These are phyloP conservation scores for Sindora glabra DNA, from an alignment of 306 rosid species.

Conservation along the genomic window DNA sequence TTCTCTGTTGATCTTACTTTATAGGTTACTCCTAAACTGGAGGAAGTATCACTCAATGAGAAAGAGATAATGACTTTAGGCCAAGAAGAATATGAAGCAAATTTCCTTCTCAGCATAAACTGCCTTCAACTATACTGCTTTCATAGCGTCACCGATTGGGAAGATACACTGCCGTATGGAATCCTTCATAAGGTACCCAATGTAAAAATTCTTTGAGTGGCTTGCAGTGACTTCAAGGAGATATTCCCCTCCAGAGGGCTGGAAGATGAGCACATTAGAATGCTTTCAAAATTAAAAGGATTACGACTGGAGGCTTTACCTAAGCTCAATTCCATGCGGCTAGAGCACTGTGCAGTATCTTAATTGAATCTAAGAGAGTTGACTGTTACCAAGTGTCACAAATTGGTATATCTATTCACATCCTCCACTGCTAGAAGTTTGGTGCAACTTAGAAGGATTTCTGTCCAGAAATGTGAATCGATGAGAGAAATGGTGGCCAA, in stretches of 20 bases:
- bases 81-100: background rate
- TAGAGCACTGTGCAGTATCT: no score
- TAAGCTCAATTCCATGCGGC: no score
- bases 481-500: background rate
- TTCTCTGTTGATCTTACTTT: no score
- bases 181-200: no score
- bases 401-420: background rate
- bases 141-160: background rate
- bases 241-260: no score
- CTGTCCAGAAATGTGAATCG: background rate
- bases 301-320: no score
- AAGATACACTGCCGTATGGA: background rate
- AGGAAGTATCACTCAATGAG: background rate
- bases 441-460: background rate
- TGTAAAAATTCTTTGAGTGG: no score
- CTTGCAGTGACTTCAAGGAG: no score
- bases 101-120: background rate
- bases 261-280: background rate
- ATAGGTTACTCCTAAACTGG: background rate
- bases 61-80: background rate
- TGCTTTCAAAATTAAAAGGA: background rate
- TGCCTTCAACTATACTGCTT: rapidly evolving
- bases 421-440: background rate
- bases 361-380: background rate
- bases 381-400: background rate